Evolutionary conservation across 371 early-diverging fungal genomes (phyloP), one percentile per base, ranked within the genome.

Genomic region (Mucor saturninus): DNA sequence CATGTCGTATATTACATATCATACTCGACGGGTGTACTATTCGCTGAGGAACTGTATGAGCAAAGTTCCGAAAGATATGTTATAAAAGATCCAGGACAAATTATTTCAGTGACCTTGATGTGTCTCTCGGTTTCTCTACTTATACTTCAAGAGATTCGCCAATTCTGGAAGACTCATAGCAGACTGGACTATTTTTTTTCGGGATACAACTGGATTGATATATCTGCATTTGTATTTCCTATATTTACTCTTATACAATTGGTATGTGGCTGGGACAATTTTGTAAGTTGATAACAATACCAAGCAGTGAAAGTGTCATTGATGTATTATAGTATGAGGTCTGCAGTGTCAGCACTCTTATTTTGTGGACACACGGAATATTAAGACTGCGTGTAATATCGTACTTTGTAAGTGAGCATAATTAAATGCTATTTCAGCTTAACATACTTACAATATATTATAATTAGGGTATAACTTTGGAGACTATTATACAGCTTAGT

Each of bases 341-440:
- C 0, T 26, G 50, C 6, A 60, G 59, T 28, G 11, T 65, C 4
- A 26, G 49, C 4, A 50, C 61, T 5, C 2, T 65, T 1, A 14
- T 60, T 4, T 11, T 65, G 6, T 65, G 65, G 65, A 14, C 40
- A 8, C 65, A 65, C 21, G 60, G 29, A 28, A 48, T 65, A 32
- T 30, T 65, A 8, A 26, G 55, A 10, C 21, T 65, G 8, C 54
- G 65, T 39, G 60, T 55, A 0, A 32, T 59, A 21, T n/a, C 53
- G 15, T 39, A 26, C 14, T 49, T 65, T 50, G 65, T 48, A 65
- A 40, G 60, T 35, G 8, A 58, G n/a, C 4, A 26, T 14, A 9
- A 11, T 0, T 8, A 42, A 38, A 5, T 6, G 37, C 0, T 35
- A 21, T 35, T 35, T 6, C 35, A 6, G 35, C 4, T 50, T 5